These are phyloP conservation scores for Myriosclerotinia curreyana DNA, from an alignment of 2,329 filamentous ascomycete species.

Conservation along the genomic window DNA sequence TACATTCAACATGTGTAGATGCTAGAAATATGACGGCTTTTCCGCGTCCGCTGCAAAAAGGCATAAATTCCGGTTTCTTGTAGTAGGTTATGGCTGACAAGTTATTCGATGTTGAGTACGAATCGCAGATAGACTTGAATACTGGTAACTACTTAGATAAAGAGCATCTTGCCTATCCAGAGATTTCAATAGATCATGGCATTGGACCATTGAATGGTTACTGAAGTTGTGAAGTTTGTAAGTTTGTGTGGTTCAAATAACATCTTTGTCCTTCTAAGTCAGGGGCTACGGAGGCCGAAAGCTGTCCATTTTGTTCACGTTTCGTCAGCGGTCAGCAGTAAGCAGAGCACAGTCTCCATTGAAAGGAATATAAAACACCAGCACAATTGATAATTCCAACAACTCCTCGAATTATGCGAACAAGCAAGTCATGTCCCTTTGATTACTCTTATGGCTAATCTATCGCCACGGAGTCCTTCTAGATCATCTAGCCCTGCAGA, in stretches of 20 bases:
- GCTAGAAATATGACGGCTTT: not conserved
- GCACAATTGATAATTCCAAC: not conserved
- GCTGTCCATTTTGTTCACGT: not conserved
- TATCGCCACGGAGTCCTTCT: constrained; percentile 34
- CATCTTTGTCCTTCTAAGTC: not conserved
- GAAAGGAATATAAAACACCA: constrained; percentile 8
- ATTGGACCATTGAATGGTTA: not conserved
- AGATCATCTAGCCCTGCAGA: constrained; percentile 40
- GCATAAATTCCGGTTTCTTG: not conserved
- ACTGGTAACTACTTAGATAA: not conserved
- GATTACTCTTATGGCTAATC: constrained; percentile 31
- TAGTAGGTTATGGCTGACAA: not conserved
- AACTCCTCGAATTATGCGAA: constrained; percentile 15
- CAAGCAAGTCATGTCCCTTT: constrained; percentile 10
- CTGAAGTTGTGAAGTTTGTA: constrained; percentile 4
- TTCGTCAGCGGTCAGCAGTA: constrained; percentile 1
- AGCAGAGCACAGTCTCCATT: constrained; percentile 3
- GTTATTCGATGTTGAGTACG: not conserved
- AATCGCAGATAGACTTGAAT: not conserved
- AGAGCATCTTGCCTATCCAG: not conserved
- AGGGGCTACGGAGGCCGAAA: constrained; percentile 9
- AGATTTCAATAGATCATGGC: not conserved
- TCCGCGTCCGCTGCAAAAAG: not conserved
- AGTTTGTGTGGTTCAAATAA: not conserved
- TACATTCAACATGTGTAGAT: not conserved